Base-by-base conservation (phyloP, 139 green algal genomes). In the Coelastrella sp. region DNA sequence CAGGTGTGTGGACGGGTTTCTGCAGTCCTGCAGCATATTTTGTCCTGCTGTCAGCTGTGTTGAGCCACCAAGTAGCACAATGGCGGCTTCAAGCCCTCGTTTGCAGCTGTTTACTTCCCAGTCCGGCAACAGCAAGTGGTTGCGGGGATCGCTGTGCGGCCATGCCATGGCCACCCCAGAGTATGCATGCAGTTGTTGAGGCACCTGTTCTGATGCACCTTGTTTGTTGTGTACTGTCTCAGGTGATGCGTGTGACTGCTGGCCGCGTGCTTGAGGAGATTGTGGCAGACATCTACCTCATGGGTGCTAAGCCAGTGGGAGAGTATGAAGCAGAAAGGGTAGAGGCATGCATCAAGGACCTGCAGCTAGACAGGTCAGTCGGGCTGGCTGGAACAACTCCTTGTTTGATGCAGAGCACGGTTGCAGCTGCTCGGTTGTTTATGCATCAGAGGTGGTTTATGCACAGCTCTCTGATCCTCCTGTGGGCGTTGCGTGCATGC, bases 341-440 rank as follows among this genome's bases (percentile, higher is more conserved):
- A 59, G 94, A 96, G 66, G 17, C 76, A 32, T 90, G 92, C 17
- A 92, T 96, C 64, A 92, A 96, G 90, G 94, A 96, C 68, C 89
- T 99, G 91, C 92, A 95, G 54, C 85, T 99, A 83, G 91, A 95
- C 23, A 87, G 92, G 22, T 86, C 92, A 1, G 59, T 17, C 8
- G 68, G 16, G 2, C 61, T 19, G 61, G 61, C 8, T 19, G 8
- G 61, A 71, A 13, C 8, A 10, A 71, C 61, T 71, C 61, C 61
- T 71, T 10, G 61, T 71, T 10, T 71, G 61, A 71, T 10, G 61
- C 11, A 19, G 61, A 10, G 61, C 61, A 71, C 32, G 32, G 32
- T 47, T 47, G 32, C 32, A 47, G 32, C 32, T 47, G 32, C 32
- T 47, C 32, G 32, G 32, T 47, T 47, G 32, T 47, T 47, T 47